These are phyloP conservation scores for Emmonsiellopsis sp. DNA, from an alignment of 2,329 filamentous ascomycete species.

Conservation along the genomic window DNA sequence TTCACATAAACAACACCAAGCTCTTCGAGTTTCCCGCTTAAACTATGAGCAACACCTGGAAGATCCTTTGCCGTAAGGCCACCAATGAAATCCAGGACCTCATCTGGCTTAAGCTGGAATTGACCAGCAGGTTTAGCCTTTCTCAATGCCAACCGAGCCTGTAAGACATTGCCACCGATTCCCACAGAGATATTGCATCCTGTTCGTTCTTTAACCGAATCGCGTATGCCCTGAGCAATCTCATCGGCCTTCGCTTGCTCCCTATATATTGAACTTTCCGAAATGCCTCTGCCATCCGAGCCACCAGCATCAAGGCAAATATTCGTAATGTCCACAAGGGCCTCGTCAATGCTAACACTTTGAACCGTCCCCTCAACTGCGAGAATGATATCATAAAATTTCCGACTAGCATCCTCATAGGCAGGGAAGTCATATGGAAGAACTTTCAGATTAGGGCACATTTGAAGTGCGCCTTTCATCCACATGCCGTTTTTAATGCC, in stretches of 20 bases:
- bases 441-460: constrained; percentile 79
- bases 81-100: constrained; percentile 67
- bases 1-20: constrained; percentile 73
- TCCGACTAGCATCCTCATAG: constrained; percentile 82
- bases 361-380: constrained; percentile 75
- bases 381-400: constrained; percentile 80
- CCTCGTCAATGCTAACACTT: constrained; percentile 95
- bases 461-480: constrained; percentile 82
- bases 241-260: constrained; percentile 73
- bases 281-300: constrained; percentile 55
- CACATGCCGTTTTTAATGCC: constrained; percentile 98
- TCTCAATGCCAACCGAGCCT: constrained; percentile 81
- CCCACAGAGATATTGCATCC: constrained; percentile 86
- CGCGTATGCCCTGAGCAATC: constrained; percentile 59
- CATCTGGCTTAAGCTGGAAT: constrained; percentile 74
- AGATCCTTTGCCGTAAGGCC: constrained; percentile 70
- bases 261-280: constrained; percentile 61
- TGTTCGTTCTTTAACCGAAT: constrained; percentile 63
- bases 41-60: constrained; percentile 86
- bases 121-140: constrained; percentile 94
- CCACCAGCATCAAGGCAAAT: constrained; percentile 58
- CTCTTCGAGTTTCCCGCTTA: constrained; percentile 79
- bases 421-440: constrained; percentile 92
- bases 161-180: constrained; percentile 80
- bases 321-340: constrained; percentile 71